phyloP scores from a whole-genome alignment of 1,139 yeast species.

The Scheffersomyces quercinus region DNA sequence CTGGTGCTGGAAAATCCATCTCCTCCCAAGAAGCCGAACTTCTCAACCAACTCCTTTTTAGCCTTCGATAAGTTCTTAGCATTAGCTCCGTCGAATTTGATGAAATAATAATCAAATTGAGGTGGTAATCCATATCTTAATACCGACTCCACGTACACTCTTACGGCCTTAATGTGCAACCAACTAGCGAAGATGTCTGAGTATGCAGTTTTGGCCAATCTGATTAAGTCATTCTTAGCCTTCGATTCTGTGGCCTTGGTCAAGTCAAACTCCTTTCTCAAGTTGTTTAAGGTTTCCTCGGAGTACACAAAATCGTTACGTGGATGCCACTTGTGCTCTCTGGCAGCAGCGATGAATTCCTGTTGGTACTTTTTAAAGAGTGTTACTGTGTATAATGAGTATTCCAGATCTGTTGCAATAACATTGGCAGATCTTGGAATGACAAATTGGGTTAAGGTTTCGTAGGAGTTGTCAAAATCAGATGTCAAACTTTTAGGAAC shows the following conservation, averaged over 20 bases:
- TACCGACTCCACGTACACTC: conserved; percentile 63
- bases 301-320: conserved; percentile 85
- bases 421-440: conserved; percentile 86
- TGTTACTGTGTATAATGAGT: conserved; percentile 71
- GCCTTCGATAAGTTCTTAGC: conserved; percentile 53
- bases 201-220: conserved; percentile 85
- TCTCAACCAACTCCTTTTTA: conserved; percentile 64
- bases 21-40: conserved; percentile 90
- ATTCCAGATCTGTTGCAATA: conserved; percentile 75
- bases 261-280: conserved; percentile 75
- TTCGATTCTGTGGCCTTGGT: conserved; percentile 75
- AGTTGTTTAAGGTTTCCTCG: conserved; percentile 68
- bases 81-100: conserved; percentile 42
- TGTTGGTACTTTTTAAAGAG: conserved; percentile 77
- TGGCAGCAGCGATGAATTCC: conserved; percentile 66
- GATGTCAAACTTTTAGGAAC: conserved; percentile 69
- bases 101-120: conserved; percentile 67
- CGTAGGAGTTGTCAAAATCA: conserved; percentile 70
- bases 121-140: conserved; percentile 97
- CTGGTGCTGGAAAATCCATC: conserved; percentile 71
- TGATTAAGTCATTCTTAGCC: conserved; percentile 73
- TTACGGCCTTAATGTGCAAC: conserved; percentile 77
- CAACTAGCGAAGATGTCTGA: conserved; percentile 81
- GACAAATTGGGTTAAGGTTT: conserved; percentile 74
- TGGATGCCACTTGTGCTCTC: conserved; percentile 90